These are phyloP conservation scores for Rhytidhysteron rufulum DNA, from an alignment of 2,329 filamentous ascomycete genomes.

Conservation along the genomic window DNA sequence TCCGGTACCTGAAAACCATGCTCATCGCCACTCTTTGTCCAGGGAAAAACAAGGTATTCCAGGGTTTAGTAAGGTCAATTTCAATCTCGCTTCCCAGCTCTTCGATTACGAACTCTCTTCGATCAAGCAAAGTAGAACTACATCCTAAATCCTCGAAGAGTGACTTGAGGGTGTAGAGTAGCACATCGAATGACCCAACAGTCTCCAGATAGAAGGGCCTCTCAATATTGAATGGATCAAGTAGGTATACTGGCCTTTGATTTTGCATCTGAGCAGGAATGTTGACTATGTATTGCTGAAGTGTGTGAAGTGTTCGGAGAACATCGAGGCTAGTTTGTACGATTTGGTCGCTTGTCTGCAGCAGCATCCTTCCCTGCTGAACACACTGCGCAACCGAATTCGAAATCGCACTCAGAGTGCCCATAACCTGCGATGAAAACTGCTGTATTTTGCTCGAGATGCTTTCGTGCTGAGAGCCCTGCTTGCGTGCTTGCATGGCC, in stretches of 20 bases:
- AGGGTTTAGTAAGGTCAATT: slow-evolving; percentile 10
- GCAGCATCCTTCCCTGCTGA: slow-evolving; percentile 7
- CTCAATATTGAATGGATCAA: slow-evolving; percentile 22
- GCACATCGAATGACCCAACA: slow-evolving; percentile 19
- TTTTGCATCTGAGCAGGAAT: slow-evolving; percentile 24
- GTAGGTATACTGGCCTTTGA: slow-evolving; percentile 27
- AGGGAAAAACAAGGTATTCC: slow-evolving; percentile 23
- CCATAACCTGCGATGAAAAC: slow-evolving; percentile 13
- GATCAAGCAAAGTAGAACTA: slow-evolving; percentile 16
- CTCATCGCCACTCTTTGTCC: slow-evolving; percentile 31
- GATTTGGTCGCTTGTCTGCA: slow-evolving; percentile 3
- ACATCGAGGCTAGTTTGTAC: slow-evolving; percentile 17
- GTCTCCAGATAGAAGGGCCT: slow-evolving; percentile 30
- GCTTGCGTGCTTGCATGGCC: slow-evolving; percentile 2
- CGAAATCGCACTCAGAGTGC: slow-evolving; percentile 5
- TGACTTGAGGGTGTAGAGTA: slow-evolving; percentile 19
- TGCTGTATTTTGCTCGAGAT: slow-evolving; percentile 9
- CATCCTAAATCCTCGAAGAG: slow-evolving; percentile 13
- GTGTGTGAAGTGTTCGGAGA: slow-evolving; percentile 14
- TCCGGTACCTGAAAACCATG: slow-evolving; percentile 22
- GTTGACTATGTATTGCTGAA: slow-evolving; percentile 13
- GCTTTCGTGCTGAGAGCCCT: not conserved
- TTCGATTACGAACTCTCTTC: slow-evolving; percentile 22
- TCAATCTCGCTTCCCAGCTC: slow-evolving; percentile 12
- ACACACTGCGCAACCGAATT: slow-evolving; percentile 4